These are phyloP conservation scores for Curvularia lunata DNA, from an alignment of 2,329 filamentous ascomycete genomes.

Conservation along the genomic window DNA sequence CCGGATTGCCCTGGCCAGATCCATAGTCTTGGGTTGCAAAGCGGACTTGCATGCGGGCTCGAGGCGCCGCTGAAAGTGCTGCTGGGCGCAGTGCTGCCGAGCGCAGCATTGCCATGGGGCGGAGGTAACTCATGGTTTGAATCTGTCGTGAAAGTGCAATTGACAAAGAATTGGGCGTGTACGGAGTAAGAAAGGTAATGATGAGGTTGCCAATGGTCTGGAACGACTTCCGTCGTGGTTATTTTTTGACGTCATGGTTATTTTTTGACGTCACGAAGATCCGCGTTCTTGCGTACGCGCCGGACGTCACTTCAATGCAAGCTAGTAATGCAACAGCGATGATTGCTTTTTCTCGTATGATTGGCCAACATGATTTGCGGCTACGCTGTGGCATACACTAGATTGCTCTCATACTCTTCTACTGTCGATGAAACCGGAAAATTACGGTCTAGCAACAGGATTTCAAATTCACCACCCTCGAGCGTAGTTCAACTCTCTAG, in stretches of 20 bases:
- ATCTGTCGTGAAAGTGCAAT: conserved; percentile 8
- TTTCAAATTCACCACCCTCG: too few relatives aligned
- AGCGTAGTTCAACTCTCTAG: too few relatives aligned
- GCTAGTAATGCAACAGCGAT: conserved; percentile 5
- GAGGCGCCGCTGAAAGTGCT: conserved; percentile 32
- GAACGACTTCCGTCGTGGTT: conserved; percentile 10
- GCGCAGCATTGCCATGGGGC: conserved; percentile 38
- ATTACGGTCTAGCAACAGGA: too few relatives aligned
- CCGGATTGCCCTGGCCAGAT: conserved; percentile 51
- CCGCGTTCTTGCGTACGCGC: conserved; percentile 1
- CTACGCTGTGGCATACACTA: neutral
- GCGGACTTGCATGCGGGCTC: conserved; percentile 40
- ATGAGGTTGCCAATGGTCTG: conserved; percentile 2
- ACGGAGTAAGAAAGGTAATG: neutral
- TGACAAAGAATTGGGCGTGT: conserved; percentile 6
- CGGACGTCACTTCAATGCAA: conserved; percentile 14
- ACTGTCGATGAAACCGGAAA: too few relatives aligned
- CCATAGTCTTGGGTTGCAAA: conserved; percentile 53
- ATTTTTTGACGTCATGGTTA: conserved; percentile 18
- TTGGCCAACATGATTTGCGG: neutral
- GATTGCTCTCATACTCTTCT: neutral
- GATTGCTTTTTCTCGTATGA: conserved; percentile 2
- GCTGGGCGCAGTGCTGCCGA: conserved; percentile 32
- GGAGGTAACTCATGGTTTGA: conserved; percentile 42
- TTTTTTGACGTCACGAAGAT: too few relatives aligned